phyloP scores from a whole-genome alignment of 805 yeast species.

The Metschnikowia chrysomelidarum region DNA sequence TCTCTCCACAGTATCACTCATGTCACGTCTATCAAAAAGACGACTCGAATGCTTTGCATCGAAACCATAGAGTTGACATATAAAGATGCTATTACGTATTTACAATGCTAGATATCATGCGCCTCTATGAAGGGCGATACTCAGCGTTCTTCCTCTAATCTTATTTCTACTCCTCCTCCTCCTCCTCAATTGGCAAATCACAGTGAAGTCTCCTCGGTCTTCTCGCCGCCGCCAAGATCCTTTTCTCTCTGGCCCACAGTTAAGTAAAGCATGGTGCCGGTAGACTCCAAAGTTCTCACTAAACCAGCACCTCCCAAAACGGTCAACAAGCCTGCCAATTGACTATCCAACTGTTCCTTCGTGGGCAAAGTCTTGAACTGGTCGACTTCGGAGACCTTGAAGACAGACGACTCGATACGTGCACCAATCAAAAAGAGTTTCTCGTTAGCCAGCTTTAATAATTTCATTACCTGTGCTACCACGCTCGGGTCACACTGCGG shows the following conservation, averaged over 20 bases:
- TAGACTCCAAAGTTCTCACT: conserved; percentile 72
- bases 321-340: conserved; percentile 82
- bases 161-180: conserved; percentile 12
- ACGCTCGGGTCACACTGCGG: conserved; percentile 66
- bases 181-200: conserved; percentile 17
- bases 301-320: conserved; percentile 86
- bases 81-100: too few species aligned
- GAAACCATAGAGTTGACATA: too few species aligned
- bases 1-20: too few species aligned
- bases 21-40: too few species aligned
- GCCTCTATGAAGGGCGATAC: too few species aligned
- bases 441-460: conserved; percentile 64
- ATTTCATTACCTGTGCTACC: conserved; percentile 60
- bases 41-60: too few species aligned
- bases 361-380: conserved; percentile 73
- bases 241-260: conserved; percentile 66
- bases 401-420: conserved; percentile 60
- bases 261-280: conserved; percentile 67
- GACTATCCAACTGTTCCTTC: conserved; percentile 68
- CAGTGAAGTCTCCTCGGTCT: conserved; percentile 3
- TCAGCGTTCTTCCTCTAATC: too few species aligned
- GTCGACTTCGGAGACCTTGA: conserved; percentile 51
- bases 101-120: too few species aligned
- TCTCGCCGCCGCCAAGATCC: conserved; percentile 27
- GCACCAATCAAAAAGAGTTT: conserved; percentile 84